Conservation (phyloP, 805 yeast genomes). For the Candida hispaniensis region DNA sequence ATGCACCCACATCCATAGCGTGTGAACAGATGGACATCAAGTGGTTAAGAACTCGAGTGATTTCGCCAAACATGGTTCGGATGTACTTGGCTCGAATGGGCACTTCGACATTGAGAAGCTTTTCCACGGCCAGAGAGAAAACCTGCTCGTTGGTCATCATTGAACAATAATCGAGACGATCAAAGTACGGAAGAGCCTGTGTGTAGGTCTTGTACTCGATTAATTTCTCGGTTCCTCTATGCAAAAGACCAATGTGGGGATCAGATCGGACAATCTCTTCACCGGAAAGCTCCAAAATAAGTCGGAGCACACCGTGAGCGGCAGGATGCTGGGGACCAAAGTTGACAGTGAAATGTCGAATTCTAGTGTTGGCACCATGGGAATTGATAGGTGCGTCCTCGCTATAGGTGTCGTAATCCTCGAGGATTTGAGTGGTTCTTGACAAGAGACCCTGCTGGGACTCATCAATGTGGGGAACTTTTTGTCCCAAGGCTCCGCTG, state of each 20-base stretch:
- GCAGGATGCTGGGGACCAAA: constrained; percentile 95
- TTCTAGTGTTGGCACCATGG: constrained; percentile 32
- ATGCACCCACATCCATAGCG: constrained; percentile 91
- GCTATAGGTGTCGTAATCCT: constrained; percentile 11
- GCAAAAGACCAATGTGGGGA: constrained; percentile 81
- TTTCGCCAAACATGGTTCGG: constrained; percentile 77
- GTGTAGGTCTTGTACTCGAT: constrained; percentile 77
- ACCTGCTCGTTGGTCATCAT: constrained; percentile 91
- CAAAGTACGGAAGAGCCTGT: constrained; percentile 84
- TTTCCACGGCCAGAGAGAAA: constrained; percentile 73
- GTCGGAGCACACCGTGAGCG: constrained; percentile 83
- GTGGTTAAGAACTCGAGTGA: constrained; percentile 74
- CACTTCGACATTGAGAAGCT: constrained; percentile 71
- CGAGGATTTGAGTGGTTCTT: constrained; percentile 13
- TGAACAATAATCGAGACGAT: constrained; percentile 69
- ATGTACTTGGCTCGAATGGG: constrained; percentile 79
- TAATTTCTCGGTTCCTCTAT: constrained; percentile 82
- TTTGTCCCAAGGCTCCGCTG: constrained; percentile 15
- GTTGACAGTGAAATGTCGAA: constrained; percentile 81
- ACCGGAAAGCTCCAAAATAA: constrained; percentile 77
- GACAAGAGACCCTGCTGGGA: constrained; percentile 14
- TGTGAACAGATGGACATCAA: constrained; percentile 79
- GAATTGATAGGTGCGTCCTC: constrained; percentile 15
- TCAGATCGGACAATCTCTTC: constrained; percentile 81
- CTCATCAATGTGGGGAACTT: constrained; percentile 14